phyloP scores from a whole-genome alignment of 2,329 filamentous ascomycete species.

The Phyllachora maydis region DNA sequence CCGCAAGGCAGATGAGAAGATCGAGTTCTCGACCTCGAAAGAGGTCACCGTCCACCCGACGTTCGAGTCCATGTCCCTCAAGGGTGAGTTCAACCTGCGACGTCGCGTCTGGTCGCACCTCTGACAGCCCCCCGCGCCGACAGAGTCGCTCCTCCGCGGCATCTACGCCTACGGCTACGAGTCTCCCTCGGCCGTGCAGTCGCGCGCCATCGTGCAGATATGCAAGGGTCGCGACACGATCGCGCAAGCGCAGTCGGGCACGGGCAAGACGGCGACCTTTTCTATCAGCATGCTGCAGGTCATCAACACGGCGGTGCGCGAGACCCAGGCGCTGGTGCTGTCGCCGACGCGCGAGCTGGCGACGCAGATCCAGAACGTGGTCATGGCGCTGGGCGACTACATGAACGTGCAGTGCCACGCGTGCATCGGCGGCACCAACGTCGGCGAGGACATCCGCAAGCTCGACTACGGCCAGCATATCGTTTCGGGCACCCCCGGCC shows the following conservation, averaged over 20 bases:
- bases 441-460: slow-evolving; percentile 96
- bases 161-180: slow-evolving; percentile 99
- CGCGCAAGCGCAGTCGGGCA: slow-evolving; percentile 91
- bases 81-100: slow-evolving; percentile 26
- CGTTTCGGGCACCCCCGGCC: slow-evolving; percentile 91
- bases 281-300: slow-evolving; percentile 92
- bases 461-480: slow-evolving; percentile 92
- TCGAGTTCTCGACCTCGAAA: slow-evolving; percentile 97
- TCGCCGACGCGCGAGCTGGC: slow-evolving; percentile 93
- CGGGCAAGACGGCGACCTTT: slow-evolving; percentile 92
- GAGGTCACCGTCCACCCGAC: slow-evolving; percentile 91
- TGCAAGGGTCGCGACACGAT: slow-evolving; percentile 99
- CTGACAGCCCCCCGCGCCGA: not conserved
- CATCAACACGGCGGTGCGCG: slow-evolving; percentile 80
- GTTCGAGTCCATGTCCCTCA: slow-evolving; percentile 90
- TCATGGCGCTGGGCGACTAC: slow-evolving; percentile 99
- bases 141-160: slow-evolving; percentile 82
- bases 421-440: slow-evolving; percentile 95
- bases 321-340: slow-evolving; percentile 86
- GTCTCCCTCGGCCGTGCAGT: slow-evolving; percentile 93
- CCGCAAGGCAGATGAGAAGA: slow-evolving; percentile 82
- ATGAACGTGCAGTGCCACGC: slow-evolving; percentile 99
- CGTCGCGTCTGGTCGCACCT: not conserved
- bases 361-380: slow-evolving; percentile 94
- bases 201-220: slow-evolving; percentile 92